Conservation (phyloP, 768 basidiomycete species). For the Leccinum ochraceum region DNA sequence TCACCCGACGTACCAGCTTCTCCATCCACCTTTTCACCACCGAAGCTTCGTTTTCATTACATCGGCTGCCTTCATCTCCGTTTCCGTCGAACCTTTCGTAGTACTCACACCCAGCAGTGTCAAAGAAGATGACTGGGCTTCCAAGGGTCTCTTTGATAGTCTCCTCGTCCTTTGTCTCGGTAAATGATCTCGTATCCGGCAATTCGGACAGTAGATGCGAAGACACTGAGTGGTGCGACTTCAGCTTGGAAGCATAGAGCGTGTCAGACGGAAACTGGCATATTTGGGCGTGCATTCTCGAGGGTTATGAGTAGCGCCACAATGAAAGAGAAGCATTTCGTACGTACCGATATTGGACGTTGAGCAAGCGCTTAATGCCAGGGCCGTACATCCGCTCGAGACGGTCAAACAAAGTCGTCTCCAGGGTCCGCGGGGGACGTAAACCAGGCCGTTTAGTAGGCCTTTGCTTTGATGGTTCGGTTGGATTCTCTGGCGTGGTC, state of each 20-base stretch:
- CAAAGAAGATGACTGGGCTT: conserved; percentile 88
- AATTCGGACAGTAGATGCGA: conserved; percentile 72
- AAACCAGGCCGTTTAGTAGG: conserved; percentile 31
- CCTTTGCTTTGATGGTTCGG: conserved; percentile 12
- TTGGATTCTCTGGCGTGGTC: conserved; percentile 5
- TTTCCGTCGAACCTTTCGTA: conserved; percentile 81
- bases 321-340: not conserved
- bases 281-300: conserved; percentile 86
- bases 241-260: conserved; percentile 72
- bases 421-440: conserved; percentile 69
- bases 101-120: conserved; percentile 93
- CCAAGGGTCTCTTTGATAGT: conserved; percentile 71
- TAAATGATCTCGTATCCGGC: conserved; percentile 46
- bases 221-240: conserved; percentile 70
- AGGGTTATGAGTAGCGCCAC: not conserved
- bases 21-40: conserved; percentile 84
- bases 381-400: conserved; percentile 87
- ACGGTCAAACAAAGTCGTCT: conserved; percentile 90
- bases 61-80: conserved; percentile 85
- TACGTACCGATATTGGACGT: conserved; percentile 82
- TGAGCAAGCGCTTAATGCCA: conserved; percentile 81
- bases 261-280: conserved; percentile 83
- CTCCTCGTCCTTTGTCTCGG: conserved; percentile 50
- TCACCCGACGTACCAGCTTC: conserved; percentile 56
- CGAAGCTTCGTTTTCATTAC: conserved; percentile 93